Conservation (phyloP, 176 grass and related monocot genomes). For the Tillandsia leiboldiana region DNA sequence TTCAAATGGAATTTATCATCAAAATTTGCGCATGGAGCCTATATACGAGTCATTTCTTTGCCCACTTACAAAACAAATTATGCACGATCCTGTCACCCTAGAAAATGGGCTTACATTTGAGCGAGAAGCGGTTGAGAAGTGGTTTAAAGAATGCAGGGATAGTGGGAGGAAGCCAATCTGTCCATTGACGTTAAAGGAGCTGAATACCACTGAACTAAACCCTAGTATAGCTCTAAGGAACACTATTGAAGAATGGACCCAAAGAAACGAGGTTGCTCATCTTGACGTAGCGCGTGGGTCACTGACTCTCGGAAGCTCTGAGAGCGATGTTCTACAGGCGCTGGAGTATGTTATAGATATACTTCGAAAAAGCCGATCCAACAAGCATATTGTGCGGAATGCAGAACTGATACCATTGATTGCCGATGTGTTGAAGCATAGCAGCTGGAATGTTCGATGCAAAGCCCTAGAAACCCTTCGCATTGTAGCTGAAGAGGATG, state of each 20-base stretch:
- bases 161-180: constrained; percentile 49
- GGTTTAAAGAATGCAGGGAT: constrained; percentile 52
- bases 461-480: constrained; percentile 62
- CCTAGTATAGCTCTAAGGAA: constrained; percentile 80
- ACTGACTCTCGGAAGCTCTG: constrained; percentile 44
- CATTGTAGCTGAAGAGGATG: constrained; percentile 58
- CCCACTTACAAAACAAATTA: constrained; percentile 80
- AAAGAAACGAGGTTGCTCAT: constrained; percentile 66
- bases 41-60: constrained; percentile 84
- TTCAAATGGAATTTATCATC: constrained; percentile 35
- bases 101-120: constrained; percentile 85
- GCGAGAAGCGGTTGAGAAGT: constrained; percentile 62
- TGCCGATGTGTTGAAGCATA: constrained; percentile 65
- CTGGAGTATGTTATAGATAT: constrained; percentile 56
- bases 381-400: constrained; percentile 45
- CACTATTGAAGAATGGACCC: constrained; percentile 88
- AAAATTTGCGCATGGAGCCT: constrained; percentile 54
- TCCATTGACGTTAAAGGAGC: constrained; percentile 64
- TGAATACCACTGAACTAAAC: constrained; percentile 59
- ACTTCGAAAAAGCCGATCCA: constrained; percentile 52
- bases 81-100: constrained; percentile 72
- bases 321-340: constrained; percentile 60
- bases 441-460: constrained; percentile 46
- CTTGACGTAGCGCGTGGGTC: constrained; percentile 56
- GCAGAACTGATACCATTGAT: constrained; percentile 60